phyloP scores from a whole-genome alignment of 345 rosid genomes.

The Lepidium didymum region DNA sequence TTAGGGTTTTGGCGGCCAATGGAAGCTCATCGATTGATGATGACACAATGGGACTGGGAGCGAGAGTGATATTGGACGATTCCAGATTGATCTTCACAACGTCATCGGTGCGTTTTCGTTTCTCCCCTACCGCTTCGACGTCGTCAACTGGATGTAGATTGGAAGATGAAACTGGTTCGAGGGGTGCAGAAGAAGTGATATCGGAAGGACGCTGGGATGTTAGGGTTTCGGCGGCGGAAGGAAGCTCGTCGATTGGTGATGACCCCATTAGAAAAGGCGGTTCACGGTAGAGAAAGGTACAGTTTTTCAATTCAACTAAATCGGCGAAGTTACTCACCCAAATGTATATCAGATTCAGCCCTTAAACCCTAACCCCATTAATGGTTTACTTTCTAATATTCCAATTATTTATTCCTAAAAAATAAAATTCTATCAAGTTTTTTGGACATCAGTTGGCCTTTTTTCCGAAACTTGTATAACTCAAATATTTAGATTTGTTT shows the following conservation, averaged over 20 bases:
- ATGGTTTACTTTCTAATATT: not conserved
- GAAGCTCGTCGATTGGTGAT: conserved; percentile 32
- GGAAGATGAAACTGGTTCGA: too few species aligned
- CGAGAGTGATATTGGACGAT: conserved; percentile 7
- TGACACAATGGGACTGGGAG: conserved; percentile 14
- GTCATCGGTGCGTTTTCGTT: too few species aligned
- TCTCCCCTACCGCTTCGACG: too few species aligned
- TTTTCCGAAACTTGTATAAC: too few species aligned
- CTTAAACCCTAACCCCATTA: conserved; percentile 5
- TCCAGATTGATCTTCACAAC: too few species aligned
- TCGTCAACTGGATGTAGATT: too few species aligned
- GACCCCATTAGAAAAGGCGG: conserved; percentile 33
- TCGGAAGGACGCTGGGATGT: conserved; percentile 19
- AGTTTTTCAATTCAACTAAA: not conserved
- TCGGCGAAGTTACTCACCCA: too few species aligned
- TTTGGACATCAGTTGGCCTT: too few species aligned
- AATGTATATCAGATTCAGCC: not conserved
- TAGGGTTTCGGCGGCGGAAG: conserved; percentile 19
- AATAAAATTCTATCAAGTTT: too few species aligned
- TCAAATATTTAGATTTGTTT: too few species aligned
- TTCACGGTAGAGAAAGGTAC: not conserved
- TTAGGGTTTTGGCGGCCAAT: not conserved
- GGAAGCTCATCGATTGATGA: not conserved
- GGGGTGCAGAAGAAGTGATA: not conserved
- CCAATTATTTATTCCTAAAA: not conserved